Percentiles rank a stretch among this genome's conserved stretches.
These are phyloP conservation scores for Symmetrospora coprosmae DNA, from an alignment of 768 basidiomycete genomes.

Conservation along the genomic window DNA sequence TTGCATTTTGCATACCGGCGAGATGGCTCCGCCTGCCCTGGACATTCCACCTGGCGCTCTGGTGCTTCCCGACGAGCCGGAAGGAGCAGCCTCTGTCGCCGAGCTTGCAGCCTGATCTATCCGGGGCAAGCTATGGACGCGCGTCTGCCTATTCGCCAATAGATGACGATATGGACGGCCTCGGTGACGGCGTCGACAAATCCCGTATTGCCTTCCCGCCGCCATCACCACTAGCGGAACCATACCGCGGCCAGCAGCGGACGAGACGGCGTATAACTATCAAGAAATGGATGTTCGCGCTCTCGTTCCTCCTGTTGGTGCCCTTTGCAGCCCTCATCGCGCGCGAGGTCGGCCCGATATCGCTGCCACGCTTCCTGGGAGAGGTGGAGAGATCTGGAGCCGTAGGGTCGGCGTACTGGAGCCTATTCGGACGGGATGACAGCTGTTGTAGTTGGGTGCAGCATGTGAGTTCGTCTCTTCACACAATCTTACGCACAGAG, in stretches of 20 bases:
- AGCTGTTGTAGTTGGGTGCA: slow-evolving; percentile 31
- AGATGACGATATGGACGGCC: background rate
- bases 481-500: background rate
- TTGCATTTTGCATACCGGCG: slow-evolving; percentile 19
- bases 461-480: slow-evolving; percentile 21
- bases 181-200: background rate
- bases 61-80: background rate
- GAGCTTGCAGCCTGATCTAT: no score
- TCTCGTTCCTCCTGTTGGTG: slow-evolving; percentile 8
- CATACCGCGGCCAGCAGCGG: background rate
- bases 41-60: background rate
- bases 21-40: slow-evolving; percentile 27
- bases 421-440: slow-evolving; percentile 27
- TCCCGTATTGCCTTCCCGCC: background rate
- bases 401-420: slow-evolving; percentile 30
- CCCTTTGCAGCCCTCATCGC: slow-evolving; percentile 11
- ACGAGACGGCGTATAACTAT: background rate
- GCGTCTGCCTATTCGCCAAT: background rate
- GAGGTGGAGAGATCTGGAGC: background rate
- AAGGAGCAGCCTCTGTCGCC: background rate
- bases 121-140: no score
- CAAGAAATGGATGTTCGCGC: slow-evolving; percentile 17
- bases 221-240: background rate
- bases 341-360: slow-evolving; percentile 4
- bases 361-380: background rate